Conservation (phyloP, 768 basidiomycete genomes). For the Lactarius psammicola region DNA sequence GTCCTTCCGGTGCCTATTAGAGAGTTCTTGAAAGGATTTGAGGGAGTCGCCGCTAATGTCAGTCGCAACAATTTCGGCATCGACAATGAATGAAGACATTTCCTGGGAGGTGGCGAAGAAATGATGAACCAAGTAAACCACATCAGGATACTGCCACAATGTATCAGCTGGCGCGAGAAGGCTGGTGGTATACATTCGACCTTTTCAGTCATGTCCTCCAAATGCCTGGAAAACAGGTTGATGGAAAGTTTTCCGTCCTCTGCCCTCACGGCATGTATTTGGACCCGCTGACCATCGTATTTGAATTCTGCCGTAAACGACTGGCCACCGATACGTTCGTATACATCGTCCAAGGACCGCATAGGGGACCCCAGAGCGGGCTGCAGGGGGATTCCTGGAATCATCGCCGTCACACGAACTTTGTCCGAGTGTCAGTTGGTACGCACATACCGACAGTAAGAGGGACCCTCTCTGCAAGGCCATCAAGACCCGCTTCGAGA, state of each 20-base stretch:
- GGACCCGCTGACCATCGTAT: slow-evolving; percentile 85
- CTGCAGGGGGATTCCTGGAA: slow-evolving; percentile 72
- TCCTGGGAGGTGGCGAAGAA: slow-evolving; percentile 47
- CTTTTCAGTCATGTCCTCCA: slow-evolving; percentile 92
- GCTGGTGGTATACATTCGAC: slow-evolving; percentile 37
- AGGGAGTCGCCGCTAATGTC: slow-evolving; percentile 61
- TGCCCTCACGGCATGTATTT: slow-evolving; percentile 58
- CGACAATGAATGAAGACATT: slow-evolving; percentile 68
- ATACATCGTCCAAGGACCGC: slow-evolving; percentile 82
- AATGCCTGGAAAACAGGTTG: slow-evolving; percentile 81
- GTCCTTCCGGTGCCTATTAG: slow-evolving; percentile 80
- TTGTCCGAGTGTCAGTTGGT: background rate
- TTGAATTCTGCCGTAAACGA: slow-evolving; percentile 88
- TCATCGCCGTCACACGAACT: slow-evolving; percentile 19
- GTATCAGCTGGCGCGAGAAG: slow-evolving; percentile 20
- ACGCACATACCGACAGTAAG: slow-evolving; percentile 62
- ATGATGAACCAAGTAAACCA: slow-evolving; percentile 53
- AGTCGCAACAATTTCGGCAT: slow-evolving; percentile 86
- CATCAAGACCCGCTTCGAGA: slow-evolving; percentile 58
- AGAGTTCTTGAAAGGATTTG: slow-evolving; percentile 83
- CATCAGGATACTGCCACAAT: slow-evolving; percentile 71
- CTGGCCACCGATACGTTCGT: slow-evolving; percentile 58
- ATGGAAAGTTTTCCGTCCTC: slow-evolving; percentile 40
- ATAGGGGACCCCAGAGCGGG: slow-evolving; percentile 87
- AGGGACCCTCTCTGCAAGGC: slow-evolving; percentile 56